Evolutionary conservation across 768 basidiomycete genomes (phyloP).

Genomic region (Mycena indigotica): DNA sequence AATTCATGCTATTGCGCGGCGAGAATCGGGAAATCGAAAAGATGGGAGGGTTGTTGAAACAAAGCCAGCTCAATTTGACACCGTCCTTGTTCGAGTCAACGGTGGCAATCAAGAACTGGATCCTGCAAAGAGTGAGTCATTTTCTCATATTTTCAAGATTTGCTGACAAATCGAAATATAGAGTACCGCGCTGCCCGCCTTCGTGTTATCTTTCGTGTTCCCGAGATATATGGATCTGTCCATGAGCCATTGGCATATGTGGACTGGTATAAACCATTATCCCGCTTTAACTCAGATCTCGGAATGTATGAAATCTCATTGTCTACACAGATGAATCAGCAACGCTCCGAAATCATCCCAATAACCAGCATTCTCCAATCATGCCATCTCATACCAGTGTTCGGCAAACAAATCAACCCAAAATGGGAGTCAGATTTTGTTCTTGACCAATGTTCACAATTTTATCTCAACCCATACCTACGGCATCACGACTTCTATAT

Average conservation of each 20-base stretch:
- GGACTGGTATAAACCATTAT: slow-evolving; percentile 30
- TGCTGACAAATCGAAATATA: too few species aligned
- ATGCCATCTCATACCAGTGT: slow-evolving; percentile 33
- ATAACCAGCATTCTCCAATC: slow-evolving; percentile 27
- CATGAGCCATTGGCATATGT: slow-evolving; percentile 27
- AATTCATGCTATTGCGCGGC: slow-evolving; percentile 16
- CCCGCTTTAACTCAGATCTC: slow-evolving; percentile 6
- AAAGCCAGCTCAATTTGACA: slow-evolving; percentile 24
- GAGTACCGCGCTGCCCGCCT: slow-evolving; percentile 31
- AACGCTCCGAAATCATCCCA: slow-evolving; percentile 26
- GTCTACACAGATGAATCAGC: slow-evolving; percentile 15
- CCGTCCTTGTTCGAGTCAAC: slow-evolving; percentile 24
- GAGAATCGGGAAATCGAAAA: slow-evolving; percentile 11
- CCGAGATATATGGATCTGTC: slow-evolving; percentile 13
- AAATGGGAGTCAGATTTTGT: slow-evolving; percentile 22
- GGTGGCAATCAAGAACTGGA: too few species aligned
- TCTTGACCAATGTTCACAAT: slow-evolving; percentile 22
- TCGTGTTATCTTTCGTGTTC: slow-evolving; percentile 29
- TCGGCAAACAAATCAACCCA: slow-evolving; percentile 24
- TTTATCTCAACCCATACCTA: slow-evolving; percentile 36
- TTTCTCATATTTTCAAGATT: too few species aligned
- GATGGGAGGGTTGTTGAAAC: slow-evolving; percentile 23
- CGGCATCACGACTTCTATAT: slow-evolving; percentile 31
- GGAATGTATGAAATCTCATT: slow-evolving; percentile 25
- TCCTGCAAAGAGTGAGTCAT: too few species aligned